phyloP scores from a whole-genome alignment of 176 grass and related monocot genomes.

The Aechmea fasciata region DNA sequence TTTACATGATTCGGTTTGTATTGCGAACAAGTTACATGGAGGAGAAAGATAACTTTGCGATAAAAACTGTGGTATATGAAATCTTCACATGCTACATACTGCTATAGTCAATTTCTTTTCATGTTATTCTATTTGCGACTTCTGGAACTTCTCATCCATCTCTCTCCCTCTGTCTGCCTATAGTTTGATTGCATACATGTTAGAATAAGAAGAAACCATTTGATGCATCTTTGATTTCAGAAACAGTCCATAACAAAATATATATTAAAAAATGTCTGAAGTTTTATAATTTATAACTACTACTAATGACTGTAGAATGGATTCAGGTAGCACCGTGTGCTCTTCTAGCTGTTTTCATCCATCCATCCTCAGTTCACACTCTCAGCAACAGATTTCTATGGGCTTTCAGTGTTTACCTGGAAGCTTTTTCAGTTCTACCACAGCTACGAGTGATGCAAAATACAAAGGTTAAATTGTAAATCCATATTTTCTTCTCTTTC shows the following conservation, averaged over 20 bases:
- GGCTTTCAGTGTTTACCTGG: slow-evolving; percentile 26
- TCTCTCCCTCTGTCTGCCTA: too few relatives aligned
- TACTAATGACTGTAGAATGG: neutral
- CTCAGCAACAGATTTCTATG: slow-evolving; percentile 18
- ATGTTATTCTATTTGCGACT: neutral
- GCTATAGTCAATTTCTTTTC: too few relatives aligned
- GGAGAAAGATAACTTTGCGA: slow-evolving; percentile 18
- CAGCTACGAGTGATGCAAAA: slow-evolving; percentile 24
- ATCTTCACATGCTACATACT: too few relatives aligned
- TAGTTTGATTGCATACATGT: too few relatives aligned
- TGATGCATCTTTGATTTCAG: too few relatives aligned
- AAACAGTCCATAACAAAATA: too few relatives aligned
- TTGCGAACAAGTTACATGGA: slow-evolving; percentile 19
- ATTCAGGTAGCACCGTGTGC: slow-evolving; percentile 11
- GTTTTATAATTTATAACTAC: neutral
- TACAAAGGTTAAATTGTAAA: slow-evolving; percentile 8
- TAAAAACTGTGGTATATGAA: slow-evolving; percentile 10
- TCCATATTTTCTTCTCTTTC: neutral
- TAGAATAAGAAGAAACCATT: too few relatives aligned
- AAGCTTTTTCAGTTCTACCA: slow-evolving; percentile 22
- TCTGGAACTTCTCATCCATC: neutral
- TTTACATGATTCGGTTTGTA: slow-evolving; percentile 19
- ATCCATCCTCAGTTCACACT: slow-evolving; percentile 10
- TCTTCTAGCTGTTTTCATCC: slow-evolving; percentile 14
- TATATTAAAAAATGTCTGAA: too few relatives aligned